Conservation (phyloP, 495 filamentous ascomycete species). For the Eremomyces bilateralis region DNA sequence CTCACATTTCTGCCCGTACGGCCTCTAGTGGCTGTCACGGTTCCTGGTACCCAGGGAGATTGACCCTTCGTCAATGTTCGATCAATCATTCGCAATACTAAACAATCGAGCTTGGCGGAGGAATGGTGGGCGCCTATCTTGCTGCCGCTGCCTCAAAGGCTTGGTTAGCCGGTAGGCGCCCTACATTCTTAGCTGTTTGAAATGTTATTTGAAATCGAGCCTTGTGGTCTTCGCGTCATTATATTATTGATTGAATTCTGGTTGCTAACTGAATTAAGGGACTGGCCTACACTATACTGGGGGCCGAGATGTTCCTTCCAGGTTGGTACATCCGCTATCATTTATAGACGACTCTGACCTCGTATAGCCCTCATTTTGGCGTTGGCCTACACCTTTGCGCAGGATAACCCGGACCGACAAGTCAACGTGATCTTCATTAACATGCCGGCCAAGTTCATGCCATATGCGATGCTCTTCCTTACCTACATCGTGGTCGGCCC, state of each 20-base stretch:
- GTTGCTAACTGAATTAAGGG: conserved; percentile 28
- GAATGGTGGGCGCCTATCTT: no score
- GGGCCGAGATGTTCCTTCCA: conserved; percentile 30
- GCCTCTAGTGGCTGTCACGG: conserved; percentile 64
- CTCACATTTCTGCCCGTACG: conserved; percentile 95
- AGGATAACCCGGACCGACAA: conserved; percentile 56
- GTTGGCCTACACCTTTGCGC: conserved; percentile 56
- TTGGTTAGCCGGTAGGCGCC: no score
- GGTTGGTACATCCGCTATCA: conserved; percentile 17
- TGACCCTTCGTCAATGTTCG: conserved; percentile 50
- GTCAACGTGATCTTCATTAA: conserved; percentile 53
- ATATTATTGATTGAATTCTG: no score
- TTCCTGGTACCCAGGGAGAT: conserved; percentile 98
- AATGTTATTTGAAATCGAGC: no score
- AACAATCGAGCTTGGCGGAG: no score
- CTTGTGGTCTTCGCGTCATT: no score
- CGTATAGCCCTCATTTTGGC: conserved; percentile 45
- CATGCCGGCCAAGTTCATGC: conserved; percentile 52
- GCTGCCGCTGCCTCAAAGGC: no score
- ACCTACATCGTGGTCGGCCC: conserved; percentile 37
- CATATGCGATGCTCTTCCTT: conserved; percentile 50
- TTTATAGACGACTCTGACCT: conserved; percentile 13
- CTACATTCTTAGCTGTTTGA: no score
- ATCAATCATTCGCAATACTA: conserved; percentile 67
- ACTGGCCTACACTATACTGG: conserved; percentile 28